These are phyloP conservation scores for Austroboletus eburneus DNA, from an alignment of 768 basidiomycete genomes.

Conservation along the genomic window DNA sequence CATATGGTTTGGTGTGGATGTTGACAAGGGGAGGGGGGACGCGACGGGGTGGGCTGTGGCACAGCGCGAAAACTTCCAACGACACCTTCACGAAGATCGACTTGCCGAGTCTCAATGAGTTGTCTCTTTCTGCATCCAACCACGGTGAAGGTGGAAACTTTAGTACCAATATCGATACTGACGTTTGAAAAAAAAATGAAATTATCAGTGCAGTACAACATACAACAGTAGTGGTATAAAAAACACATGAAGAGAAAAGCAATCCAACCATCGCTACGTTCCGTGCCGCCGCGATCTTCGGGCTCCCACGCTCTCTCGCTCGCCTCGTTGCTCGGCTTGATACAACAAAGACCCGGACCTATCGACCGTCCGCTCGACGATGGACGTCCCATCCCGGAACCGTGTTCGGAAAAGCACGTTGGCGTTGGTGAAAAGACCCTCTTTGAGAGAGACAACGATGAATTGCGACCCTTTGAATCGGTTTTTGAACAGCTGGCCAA, in stretches of 20 bases:
- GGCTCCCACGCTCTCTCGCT: conserved; percentile 7
- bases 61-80: too few species aligned
- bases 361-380: conserved; percentile 79
- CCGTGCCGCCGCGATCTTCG: conserved; percentile 20
- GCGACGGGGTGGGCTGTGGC: conserved; percentile 53
- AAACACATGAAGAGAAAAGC: too few species aligned
- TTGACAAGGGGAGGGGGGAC: conserved; percentile 57
- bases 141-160: too few species aligned
- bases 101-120: too few species aligned
- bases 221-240: too few species aligned
- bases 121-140: too few species aligned
- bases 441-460: conserved; percentile 95
- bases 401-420: conserved; percentile 92
- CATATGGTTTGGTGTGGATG: conserved; percentile 77
- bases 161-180: too few species aligned
- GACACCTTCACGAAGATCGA: too few species aligned
- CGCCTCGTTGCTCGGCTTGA: conserved; percentile 11
- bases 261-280: neutral
- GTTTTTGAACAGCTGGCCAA: conserved; percentile 95
- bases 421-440: conserved; percentile 95
- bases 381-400: conserved; percentile 90
- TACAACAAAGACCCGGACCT: conserved; percentile 51
- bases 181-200: too few species aligned
- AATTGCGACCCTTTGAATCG: conserved; percentile 98
- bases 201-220: too few species aligned